Evolutionary conservation across 75 land plant species (phyloP).

Genomic region (Chamaecyparis obtusa): DNA sequence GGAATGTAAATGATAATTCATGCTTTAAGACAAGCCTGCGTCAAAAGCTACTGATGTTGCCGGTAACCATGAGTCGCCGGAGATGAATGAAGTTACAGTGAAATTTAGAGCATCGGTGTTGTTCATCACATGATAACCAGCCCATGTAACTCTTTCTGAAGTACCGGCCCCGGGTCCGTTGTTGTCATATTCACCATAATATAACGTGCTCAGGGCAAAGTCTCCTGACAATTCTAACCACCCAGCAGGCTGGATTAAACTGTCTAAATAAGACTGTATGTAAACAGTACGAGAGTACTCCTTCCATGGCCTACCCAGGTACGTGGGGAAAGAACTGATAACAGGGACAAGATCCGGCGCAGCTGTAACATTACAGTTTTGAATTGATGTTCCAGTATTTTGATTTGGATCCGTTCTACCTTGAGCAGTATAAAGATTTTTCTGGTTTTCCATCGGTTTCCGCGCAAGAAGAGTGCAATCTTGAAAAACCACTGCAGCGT

Average conservation of each 20-base stretch:
- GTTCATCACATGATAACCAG: conserved; percentile 12
- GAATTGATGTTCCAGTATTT: conserved; percentile 56
- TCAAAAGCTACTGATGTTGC: not conserved
- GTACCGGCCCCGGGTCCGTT: conserved; percentile 22
- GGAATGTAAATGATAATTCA: too few relatives aligned
- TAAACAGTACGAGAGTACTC: conserved; percentile 48
- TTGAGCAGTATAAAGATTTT: conserved; percentile 50
- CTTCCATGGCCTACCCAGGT: conserved; percentile 79
- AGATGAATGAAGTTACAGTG: conserved; percentile 15
- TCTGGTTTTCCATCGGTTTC: conserved; percentile 29
- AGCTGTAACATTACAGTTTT: conserved; percentile 44
- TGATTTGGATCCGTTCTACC: conserved; percentile 36
- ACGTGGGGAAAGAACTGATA: conserved; percentile 21
- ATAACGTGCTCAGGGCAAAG: conserved; percentile 50
- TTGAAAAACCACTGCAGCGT: conserved; percentile 63
- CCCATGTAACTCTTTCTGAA: conserved; percentile 16
- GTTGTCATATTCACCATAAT: conserved; percentile 44
- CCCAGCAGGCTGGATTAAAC: conserved; percentile 50
- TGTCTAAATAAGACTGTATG: conserved; percentile 52
- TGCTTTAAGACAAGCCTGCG: not conserved
- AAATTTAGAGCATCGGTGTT: conserved; percentile 15
- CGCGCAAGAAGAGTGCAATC: conserved; percentile 38
- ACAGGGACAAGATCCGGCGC: conserved; percentile 30
- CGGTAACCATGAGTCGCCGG: conserved; percentile 31
- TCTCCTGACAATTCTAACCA: conserved; percentile 56